Evolutionary conservation across 129 eudicot species (phyloP), one percentile per base, ranked within the genome.

Genomic region (Deinandra increscens): DNA sequence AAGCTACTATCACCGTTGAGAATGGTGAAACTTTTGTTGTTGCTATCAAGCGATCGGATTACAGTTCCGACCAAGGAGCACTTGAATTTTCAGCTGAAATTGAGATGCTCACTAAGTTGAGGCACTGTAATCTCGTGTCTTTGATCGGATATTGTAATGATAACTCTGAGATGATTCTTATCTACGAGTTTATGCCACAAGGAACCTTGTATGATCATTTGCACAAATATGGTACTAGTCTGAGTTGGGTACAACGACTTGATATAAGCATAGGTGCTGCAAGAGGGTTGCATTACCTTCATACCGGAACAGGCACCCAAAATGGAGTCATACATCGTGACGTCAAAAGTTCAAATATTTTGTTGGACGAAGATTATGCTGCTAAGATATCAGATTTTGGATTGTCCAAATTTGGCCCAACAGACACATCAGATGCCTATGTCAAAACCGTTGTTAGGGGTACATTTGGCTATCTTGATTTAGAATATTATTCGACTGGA

Each of bases 311-410:
- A 54, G 15, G 60, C 36, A 54, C 60, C 60, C 33, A 54, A 54
- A 5, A 54, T 54, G 36, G 60, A 54, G 60, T 54, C 33, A 54
- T 22, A 54, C 34, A 54, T 15, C 60, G 60, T 0, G 60, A 54
- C 31, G 36, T 54, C 1, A 54, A 54, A 54, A 54, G 34, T 6
- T 9, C 60, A 54, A 54, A 54, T 54, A 54, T 54, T 54, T 22
- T 54, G 60, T 23, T 54, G 14, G 60, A 54, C 22, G 34, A 54
- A 20, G 33, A 54, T 22, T 20, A 20, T 22, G 60, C 60, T 22
- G 60, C 60, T 54, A 54, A 54, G 60, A 54, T 54, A 54, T 22
- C 34, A 10, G 60, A 54, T 54, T 54, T 20, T 54, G 60, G 60
- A 54, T 54, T 54, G 22, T 54, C 60, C 60, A 54, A 54, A 54